Percentiles rank a stretch among this genome's conserved stretches.
Conservation (phyloP, 352 stramenopile species). For the Phytopythium oedochilum region DNA sequence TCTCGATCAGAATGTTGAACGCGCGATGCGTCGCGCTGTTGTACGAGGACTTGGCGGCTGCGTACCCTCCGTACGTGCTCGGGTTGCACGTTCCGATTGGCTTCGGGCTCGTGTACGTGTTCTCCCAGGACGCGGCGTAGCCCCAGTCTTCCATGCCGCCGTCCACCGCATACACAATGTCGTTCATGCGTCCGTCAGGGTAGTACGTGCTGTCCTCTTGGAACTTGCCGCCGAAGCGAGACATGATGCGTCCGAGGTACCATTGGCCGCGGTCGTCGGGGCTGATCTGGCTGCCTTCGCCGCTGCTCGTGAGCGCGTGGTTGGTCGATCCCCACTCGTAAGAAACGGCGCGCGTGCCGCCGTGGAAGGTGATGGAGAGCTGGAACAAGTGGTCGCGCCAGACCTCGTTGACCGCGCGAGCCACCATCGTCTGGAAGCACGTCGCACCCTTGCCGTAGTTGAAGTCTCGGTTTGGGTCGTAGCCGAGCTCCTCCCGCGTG, state of each 20-base stretch:
- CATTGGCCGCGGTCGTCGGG: slow-evolving; percentile 54
- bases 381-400: slow-evolving; percentile 96
- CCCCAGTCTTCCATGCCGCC: slow-evolving; percentile 97
- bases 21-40: slow-evolving; percentile 86
- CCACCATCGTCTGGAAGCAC: slow-evolving; percentile 94
- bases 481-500: slow-evolving; percentile 58
- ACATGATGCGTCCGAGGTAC: slow-evolving; percentile 49
- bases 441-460: slow-evolving; percentile 80
- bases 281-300: slow-evolving; percentile 33
- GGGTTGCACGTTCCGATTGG: slow-evolving; percentile 77
- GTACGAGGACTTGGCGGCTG: slow-evolving; percentile 81
- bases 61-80: slow-evolving; percentile 84
- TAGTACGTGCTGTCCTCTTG: slow-evolving; percentile 56
- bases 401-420: slow-evolving; percentile 93
- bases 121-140: slow-evolving; percentile 87
- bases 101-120: slow-evolving; percentile 31
- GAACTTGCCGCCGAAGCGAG: slow-evolving; percentile 65
- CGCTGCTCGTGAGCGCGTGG: slow-evolving; percentile 40
- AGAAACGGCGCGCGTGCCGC: slow-evolving; percentile 91
- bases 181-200: slow-evolving; percentile 85
- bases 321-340: slow-evolving; percentile 96
- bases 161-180: slow-evolving; percentile 93
- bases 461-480: slow-evolving; percentile 98
- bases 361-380: slow-evolving; percentile 95
- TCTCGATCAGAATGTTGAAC: slow-evolving; percentile 96